Evolutionary conservation across 176 grass and related monocot species (phyloP).

Genomic region (Chrysopogon serrulatus): DNA sequence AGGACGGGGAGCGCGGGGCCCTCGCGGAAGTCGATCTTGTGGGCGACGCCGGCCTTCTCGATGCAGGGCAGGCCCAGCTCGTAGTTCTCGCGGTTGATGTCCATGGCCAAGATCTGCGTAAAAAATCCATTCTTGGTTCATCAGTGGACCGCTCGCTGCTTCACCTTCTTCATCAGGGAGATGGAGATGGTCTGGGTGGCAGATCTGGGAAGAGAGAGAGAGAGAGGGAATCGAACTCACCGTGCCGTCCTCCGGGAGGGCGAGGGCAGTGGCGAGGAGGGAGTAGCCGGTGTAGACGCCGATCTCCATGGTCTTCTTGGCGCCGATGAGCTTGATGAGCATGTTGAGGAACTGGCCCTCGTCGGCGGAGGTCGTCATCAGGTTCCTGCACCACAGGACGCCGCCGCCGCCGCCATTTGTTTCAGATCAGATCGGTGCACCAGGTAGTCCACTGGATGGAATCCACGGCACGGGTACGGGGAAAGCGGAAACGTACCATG

Average conservation of each 20-base stretch:
- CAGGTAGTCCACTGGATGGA: too few relatives aligned
- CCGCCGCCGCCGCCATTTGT: not conserved
- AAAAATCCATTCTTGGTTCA: not conserved
- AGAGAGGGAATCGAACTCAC: not conserved
- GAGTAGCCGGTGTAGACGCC: slow-evolving; percentile 99
- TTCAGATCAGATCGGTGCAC: not conserved
- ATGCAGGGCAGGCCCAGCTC: slow-evolving; percentile 82
- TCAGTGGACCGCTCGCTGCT: not conserved
- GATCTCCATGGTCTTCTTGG: slow-evolving; percentile 99
- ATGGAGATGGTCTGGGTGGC: too few relatives aligned
- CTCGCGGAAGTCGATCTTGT: slow-evolving; percentile 98
- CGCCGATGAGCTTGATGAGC: slow-evolving; percentile 85
- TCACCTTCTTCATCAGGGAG: too few relatives aligned
- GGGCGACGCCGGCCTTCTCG: slow-evolving; percentile 81
- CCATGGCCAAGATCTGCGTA: slow-evolving; percentile 88
- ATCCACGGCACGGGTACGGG: too few relatives aligned
- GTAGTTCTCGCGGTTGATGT: slow-evolving; percentile 95
- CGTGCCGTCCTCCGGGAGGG: slow-evolving; percentile 86
- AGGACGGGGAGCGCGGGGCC: slow-evolving; percentile 77
- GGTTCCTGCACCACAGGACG: slow-evolving; percentile 73
- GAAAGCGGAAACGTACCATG: slow-evolving; percentile 39
- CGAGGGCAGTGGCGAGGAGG: slow-evolving; percentile 92
- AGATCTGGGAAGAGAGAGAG: slow-evolving; percentile 19
- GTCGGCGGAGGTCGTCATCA: slow-evolving; percentile 81
- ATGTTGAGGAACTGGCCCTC: slow-evolving; percentile 91